Evolutionary conservation across 495 filamentous ascomycete species (phyloP).

Genomic region (Talaromyces liani): DNA sequence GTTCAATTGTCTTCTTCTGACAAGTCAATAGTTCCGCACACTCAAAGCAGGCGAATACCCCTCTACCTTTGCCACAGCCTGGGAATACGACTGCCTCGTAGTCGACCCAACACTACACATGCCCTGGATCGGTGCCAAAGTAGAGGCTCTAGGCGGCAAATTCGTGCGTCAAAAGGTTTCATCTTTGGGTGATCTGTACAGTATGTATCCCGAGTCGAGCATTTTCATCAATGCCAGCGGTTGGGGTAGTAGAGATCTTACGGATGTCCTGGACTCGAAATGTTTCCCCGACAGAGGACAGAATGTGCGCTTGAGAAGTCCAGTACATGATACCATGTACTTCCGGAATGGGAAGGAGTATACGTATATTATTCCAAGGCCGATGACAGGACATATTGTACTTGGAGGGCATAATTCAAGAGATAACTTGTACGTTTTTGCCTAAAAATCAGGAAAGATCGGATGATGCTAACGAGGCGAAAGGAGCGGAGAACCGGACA

Average conservation of each 20-base stretch:
- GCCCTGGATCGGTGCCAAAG: slow-evolving; percentile 27
- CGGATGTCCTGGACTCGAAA: slow-evolving; percentile 29
- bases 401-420: slow-evolving; percentile 41
- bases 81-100: slow-evolving; percentile 34
- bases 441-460: not conserved
- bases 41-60: slow-evolving; percentile 29
- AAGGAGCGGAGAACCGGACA: slow-evolving; percentile 23
- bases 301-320: slow-evolving; percentile 32
- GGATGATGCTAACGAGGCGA: not conserved
- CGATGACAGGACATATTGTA: slow-evolving; percentile 32
- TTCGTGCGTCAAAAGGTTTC: slow-evolving; percentile 33
- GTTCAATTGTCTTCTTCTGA: not conserved
- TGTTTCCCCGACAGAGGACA: slow-evolving; percentile 38
- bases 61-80: slow-evolving; percentile 26
- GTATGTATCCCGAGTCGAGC: slow-evolving; percentile 29
- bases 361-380: slow-evolving; percentile 44
- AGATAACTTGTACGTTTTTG: slow-evolving; percentile 24
- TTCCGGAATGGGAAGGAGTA: slow-evolving; percentile 41
- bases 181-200: slow-evolving; percentile 31
- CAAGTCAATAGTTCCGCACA: slow-evolving; percentile 27
- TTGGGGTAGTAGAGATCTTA: slow-evolving; percentile 27
- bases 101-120: slow-evolving; percentile 37
- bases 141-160: slow-evolving; percentile 25
- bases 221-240: slow-evolving; percentile 41
- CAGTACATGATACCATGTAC: slow-evolving; percentile 26